Percentiles rank a stretch among this genome's conserved stretches.
These are phyloP conservation scores for Cenchrus purpureus DNA, from an alignment of 176 grass and related monocot species.

Conservation along the genomic window DNA sequence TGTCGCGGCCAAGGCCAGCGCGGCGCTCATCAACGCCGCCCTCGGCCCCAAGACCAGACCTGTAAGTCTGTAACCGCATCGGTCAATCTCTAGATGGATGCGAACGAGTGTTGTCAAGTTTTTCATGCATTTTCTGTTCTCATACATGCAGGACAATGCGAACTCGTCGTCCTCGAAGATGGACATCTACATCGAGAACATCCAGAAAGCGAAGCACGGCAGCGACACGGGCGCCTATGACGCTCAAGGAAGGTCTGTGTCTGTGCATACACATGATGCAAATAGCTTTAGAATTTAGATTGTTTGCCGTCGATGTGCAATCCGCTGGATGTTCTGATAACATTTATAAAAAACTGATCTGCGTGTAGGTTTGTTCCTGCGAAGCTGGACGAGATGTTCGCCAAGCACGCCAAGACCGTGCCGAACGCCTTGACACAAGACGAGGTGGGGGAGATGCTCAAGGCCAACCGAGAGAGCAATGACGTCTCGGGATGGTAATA, in stretches of 20 bases:
- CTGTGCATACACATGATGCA: too few species aligned
- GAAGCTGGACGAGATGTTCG: slow-evolving; percentile 76
- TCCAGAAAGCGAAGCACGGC: slow-evolving; percentile 69
- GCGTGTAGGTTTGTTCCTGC: slow-evolving; percentile 58
- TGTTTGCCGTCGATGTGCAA: neutral
- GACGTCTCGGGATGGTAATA: slow-evolving; percentile 69
- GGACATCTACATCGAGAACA: slow-evolving; percentile 80
- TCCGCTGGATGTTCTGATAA: neutral
- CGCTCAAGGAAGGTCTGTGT: slow-evolving; percentile 58
- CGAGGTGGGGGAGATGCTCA: slow-evolving; percentile 61
- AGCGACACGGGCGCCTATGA: slow-evolving; percentile 68
- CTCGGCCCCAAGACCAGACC: slow-evolving; percentile 63
- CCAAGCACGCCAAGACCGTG: slow-evolving; percentile 54
- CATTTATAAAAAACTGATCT: too few species aligned
- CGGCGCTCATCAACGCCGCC: slow-evolving; percentile 47
- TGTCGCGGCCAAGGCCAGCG: neutral
- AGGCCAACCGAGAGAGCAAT: slow-evolving; percentile 46
- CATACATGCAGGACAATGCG: slow-evolving; percentile 48
- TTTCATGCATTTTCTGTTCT: neutral
- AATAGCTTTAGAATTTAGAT: neutral
- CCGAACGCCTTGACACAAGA: slow-evolving; percentile 41
- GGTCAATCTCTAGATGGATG: too few species aligned
- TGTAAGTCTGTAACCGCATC: neutral
- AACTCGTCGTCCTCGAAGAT: slow-evolving; percentile 29
- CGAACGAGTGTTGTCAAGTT: neutral